Evolutionary conservation across 176 grass and related monocot genomes (phyloP), one percentile per base, ranked within the genome.

Genomic region (Musa troglodytarum): DNA sequence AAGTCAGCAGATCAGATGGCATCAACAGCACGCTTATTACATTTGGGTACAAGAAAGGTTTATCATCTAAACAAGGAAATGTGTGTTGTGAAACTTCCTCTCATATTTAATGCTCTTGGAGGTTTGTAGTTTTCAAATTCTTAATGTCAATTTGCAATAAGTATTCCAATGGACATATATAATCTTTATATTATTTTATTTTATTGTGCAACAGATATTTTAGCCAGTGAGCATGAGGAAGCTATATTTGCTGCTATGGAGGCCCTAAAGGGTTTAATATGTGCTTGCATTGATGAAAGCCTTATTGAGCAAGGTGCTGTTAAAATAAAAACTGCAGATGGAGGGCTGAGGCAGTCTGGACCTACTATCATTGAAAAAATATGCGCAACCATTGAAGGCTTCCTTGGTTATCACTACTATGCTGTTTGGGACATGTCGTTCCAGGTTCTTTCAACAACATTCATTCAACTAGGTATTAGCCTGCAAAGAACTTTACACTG

Each of bases 371-470:
- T 98, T 49, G 90, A 93, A 83, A 98, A 89, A 78, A 93, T 98
- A 73, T 98, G 95, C 87, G 86, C 76, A 68, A 89, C 74, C 56
- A 78, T 93, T 68, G 86, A 84, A 86, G 88, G 88, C 14, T 83
- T 98, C 62, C 82, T 98, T 72, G 74, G 87, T 77, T 82, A 91
- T 65, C 80, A 75, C 17, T 98, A 89, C 53, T 84, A 62, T 86
- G 81, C 83, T 16, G 82, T 91, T 26, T 98, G 88, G 88, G 95
- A 98, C 75, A 90, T 87, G 86, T 98, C 95, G 55, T 98, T 98
- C 85, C 72, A 79, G 64, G 55, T 98, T 53, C 89, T 98, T 85
- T 87, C 95, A 65, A 25, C 80, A 23, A 73, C 84, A 73, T 93
- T 98, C 85, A 80, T 83, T 76, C 83, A 80, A 49, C 75, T 98